Conservation (phyloP, 371 early-diverging fungal genomes). For the Mortierella sp. region DNA sequence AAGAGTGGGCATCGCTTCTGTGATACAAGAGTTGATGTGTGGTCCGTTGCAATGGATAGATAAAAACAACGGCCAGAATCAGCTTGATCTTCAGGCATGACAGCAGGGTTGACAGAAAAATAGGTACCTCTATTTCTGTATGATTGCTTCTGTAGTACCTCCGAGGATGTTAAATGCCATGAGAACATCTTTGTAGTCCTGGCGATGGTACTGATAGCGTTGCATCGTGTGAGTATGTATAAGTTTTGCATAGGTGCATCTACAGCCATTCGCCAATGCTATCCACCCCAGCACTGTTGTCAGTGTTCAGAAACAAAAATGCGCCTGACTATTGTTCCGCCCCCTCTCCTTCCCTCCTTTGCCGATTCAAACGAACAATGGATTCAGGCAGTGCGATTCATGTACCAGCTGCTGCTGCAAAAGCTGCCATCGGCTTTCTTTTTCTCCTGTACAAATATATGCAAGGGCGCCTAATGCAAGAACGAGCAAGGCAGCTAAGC, state of each 20-base stretch:
- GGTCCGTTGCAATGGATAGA: background rate
- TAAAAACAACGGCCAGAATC: background rate
- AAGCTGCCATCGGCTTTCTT: background rate
- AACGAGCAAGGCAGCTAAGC: background rate
- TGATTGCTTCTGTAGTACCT: background rate
- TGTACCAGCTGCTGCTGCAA: too few relatives aligned
- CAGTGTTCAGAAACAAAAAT: background rate
- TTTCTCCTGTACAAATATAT: background rate
- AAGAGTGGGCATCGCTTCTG: background rate
- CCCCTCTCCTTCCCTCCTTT: background rate
- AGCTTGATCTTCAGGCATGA: background rate
- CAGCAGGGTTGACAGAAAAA: background rate
- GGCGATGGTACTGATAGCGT: background rate
- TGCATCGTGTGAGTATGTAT: background rate
- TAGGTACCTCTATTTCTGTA: background rate
- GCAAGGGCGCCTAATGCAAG: background rate
- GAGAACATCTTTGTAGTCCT: background rate
- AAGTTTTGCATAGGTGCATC: background rate
- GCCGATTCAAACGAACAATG: background rate
- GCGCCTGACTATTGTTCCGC: background rate
- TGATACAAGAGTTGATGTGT: background rate
- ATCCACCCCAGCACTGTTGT: background rate
- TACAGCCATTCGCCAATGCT: background rate
- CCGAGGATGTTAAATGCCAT: background rate
- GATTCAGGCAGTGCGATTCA: too few relatives aligned